A percentile compares a stretch with the other conserved stretches of the same genome.
Evolutionary conservation across 495 filamentous ascomycete genomes (phyloP).

Genomic region (Immersiella caudata): DNA sequence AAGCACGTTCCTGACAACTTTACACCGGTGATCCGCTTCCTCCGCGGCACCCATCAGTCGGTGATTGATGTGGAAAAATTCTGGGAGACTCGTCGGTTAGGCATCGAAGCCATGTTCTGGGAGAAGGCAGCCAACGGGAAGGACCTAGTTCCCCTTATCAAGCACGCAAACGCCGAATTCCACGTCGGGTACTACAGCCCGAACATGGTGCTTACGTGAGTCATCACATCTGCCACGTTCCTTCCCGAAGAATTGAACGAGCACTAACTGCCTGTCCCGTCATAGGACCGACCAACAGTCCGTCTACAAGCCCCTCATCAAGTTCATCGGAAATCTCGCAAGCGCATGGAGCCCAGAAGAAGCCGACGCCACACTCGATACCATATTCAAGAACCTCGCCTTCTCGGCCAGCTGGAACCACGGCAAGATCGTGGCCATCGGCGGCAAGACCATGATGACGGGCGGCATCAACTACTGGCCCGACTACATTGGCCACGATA

Average conservation of each 20-base stretch:
- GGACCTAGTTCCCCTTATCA: not conserved
- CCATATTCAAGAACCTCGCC: not conserved
- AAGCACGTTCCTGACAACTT: not conserved
- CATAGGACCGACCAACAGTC: too few relatives aligned
- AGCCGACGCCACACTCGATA: not conserved
- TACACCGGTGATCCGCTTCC: constrained; percentile 2
- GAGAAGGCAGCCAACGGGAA: not conserved
- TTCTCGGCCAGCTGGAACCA: constrained; percentile 10
- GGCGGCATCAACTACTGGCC: constrained; percentile 10
- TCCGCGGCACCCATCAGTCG: not conserved
- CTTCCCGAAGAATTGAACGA: too few relatives aligned
- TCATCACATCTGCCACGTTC: not conserved
- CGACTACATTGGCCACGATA: not conserved
- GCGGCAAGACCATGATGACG: constrained; percentile 7
- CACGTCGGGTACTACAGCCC: constrained; percentile 7
- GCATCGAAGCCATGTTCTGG: constrained; percentile 8
- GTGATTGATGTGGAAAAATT: not conserved
- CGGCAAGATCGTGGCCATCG: constrained; percentile 6
- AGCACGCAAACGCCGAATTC: not conserved
- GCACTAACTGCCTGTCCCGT: too few relatives aligned
- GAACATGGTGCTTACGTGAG: not conserved
- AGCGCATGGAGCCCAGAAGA: not conserved
- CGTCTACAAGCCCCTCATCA: too few relatives aligned
- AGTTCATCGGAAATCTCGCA: not conserved
- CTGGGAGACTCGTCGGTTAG: not conserved